Conservation (phyloP, 106 monocot genomes). For the Dendrobium huoshanense region DNA sequence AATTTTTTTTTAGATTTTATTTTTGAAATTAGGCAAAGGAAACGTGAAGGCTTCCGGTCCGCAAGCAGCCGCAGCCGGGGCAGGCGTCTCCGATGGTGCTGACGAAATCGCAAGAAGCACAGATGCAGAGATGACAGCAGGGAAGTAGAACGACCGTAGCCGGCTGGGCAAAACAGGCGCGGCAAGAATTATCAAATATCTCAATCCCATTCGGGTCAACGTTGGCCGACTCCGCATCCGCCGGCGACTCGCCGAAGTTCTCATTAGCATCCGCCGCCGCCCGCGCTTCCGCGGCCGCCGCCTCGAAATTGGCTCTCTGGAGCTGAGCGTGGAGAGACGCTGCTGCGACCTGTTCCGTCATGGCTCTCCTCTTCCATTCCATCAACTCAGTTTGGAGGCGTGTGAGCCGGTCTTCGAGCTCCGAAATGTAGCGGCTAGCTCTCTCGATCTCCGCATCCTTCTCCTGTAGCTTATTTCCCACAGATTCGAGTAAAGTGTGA, state of each 20-base stretch:
- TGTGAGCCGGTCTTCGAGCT: slow-evolving; percentile 60
- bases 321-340: slow-evolving; percentile 58
- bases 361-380: slow-evolving; percentile 79
- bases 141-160: slow-evolving; percentile 38
- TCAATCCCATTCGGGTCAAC: slow-evolving; percentile 44
- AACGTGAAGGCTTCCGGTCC: slow-evolving; percentile 22
- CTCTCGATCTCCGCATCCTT: slow-evolving; percentile 56
- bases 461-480: slow-evolving; percentile 39
- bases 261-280: slow-evolving; percentile 9
- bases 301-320: slow-evolving; percentile 34
- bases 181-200: slow-evolving; percentile 19
- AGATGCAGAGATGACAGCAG: slow-evolving; percentile 50
- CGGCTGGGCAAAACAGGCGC: slow-evolving; percentile 17
- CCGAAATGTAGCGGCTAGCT: slow-evolving; percentile 37
- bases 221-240: slow-evolving; percentile 65
- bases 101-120: slow-evolving; percentile 24
- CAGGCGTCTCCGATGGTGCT: slow-evolving; percentile 4
- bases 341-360: slow-evolving; percentile 55
- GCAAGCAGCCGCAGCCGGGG: slow-evolving; percentile 15
- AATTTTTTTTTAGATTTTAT: background rate
- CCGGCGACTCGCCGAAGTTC: slow-evolving; percentile 15
- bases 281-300: slow-evolving; percentile 2
- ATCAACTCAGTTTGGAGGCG: slow-evolving; percentile 45
- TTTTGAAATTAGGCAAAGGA: background rate
- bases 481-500: slow-evolving; percentile 37